Conservation (phyloP, 176 grass and related monocot genomes). For the Oryza glaberrima region DNA sequence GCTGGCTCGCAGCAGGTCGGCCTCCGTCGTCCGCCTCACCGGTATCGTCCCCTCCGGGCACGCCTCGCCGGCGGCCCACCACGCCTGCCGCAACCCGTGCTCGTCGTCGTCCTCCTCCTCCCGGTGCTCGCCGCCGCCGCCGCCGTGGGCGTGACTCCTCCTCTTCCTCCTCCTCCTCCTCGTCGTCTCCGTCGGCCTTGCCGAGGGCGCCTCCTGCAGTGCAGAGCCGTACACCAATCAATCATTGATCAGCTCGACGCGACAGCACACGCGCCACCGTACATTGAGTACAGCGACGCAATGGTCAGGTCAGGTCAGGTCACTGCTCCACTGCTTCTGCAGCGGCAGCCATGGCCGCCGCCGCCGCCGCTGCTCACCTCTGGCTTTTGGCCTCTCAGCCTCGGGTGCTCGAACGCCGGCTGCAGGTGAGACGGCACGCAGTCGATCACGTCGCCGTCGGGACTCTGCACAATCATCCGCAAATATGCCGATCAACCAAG, state of each 20-base stretch:
- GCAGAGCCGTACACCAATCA: not conserved
- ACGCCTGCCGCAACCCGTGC: constrained; percentile 53
- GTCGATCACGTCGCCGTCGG: constrained; percentile 84
- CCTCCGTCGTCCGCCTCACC: constrained; percentile 59
- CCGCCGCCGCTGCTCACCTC: constrained; percentile 42
- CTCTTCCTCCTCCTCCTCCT: not conserved
- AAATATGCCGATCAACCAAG: not conserved
- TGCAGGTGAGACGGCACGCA: constrained; percentile 81
- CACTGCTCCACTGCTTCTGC: no score
- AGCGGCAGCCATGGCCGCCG: not conserved
- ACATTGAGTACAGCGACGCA: not conserved
- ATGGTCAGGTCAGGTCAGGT: no score
- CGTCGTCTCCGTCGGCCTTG: constrained; percentile 26
- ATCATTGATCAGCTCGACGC: not conserved
- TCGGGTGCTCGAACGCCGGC: constrained; percentile 75
- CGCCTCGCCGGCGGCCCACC: constrained; percentile 57
- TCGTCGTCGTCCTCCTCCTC: constrained; percentile 2
- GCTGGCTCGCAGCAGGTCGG: constrained; percentile 66
- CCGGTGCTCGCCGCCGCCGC: not conserved
- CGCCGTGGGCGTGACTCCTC: not conserved
- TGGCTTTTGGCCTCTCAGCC: constrained; percentile 65
- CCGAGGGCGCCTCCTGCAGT: constrained; percentile 46
- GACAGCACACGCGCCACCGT: not conserved
- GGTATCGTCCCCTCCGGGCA: constrained; percentile 73
- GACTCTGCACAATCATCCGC: constrained; percentile 47